Percentiles rank a stretch among this genome's conserved stretches.
These are phyloP conservation scores for Mycena metata DNA, from an alignment of 768 basidiomycete genomes.

Conservation along the genomic window DNA sequence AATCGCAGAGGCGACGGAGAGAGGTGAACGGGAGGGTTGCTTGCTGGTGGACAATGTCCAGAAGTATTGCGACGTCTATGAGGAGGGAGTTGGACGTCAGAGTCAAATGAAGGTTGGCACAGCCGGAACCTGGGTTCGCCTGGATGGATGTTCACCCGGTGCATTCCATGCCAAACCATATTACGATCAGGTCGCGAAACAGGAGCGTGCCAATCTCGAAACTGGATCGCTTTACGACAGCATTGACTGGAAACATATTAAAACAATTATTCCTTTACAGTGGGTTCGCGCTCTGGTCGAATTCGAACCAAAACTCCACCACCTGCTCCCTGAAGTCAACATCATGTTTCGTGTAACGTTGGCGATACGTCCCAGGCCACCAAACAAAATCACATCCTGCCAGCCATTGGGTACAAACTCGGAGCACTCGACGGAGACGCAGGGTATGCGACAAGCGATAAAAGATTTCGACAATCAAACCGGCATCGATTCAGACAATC, in stretches of 20 bases:
- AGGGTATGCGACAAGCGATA: constrained; percentile 5
- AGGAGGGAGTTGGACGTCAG: constrained; percentile 6
- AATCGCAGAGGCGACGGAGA: background rate
- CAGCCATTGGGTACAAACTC: constrained; percentile 9
- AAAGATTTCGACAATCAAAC: background rate
- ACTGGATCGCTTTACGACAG: background rate
- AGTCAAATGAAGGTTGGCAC: constrained; percentile 6
- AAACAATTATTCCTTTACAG: background rate
- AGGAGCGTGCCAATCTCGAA: background rate
- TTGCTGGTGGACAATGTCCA: constrained; percentile 39
- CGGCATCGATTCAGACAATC: background rate
- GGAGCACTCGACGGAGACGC: background rate
- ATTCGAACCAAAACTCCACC: background rate
- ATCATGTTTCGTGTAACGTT: background rate
- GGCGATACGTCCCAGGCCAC: background rate
- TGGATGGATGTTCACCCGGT: background rate
- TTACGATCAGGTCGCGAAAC: background rate
- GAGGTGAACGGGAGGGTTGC: constrained; percentile 1
- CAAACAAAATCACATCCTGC: too few relatives aligned
- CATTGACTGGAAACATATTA: background rate
- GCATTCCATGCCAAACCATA: background rate
- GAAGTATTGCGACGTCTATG: constrained; percentile 16
- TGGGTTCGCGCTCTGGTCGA: background rate
- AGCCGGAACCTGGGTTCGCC: background rate
- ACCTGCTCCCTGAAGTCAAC: background rate